A percentile compares a stretch with the other conserved stretches of the same genome.
Evolutionary conservation across 176 grass and related monocot genomes (phyloP).

Genomic region (Eremochloa ophiuroides): DNA sequence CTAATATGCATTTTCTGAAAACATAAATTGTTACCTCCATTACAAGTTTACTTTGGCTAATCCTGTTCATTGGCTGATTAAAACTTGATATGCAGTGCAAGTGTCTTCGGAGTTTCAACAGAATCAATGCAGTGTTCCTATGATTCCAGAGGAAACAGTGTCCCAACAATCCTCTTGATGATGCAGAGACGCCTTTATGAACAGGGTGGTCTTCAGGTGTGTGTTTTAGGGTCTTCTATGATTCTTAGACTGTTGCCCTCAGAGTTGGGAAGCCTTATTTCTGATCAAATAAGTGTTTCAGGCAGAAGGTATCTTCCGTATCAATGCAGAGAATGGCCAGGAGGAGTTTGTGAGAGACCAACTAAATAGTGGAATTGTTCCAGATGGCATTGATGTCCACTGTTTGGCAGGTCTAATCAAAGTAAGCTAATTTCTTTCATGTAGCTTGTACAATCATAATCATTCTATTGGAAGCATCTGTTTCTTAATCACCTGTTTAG

Average conservation of each 20-base stretch:
- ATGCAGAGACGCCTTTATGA: conserved; percentile 74
- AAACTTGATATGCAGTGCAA: conserved; percentile 50
- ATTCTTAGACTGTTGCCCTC: not conserved
- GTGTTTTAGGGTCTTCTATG: not conserved
- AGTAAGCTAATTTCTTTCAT: conserved; percentile 34
- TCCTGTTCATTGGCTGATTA: not conserved
- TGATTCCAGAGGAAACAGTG: conserved; percentile 82
- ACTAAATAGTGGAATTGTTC: conserved; percentile 65
- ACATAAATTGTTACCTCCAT: not conserved
- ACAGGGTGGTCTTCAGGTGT: conserved; percentile 57
- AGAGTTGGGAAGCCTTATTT: not conserved
- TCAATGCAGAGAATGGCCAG: conserved; percentile 79
- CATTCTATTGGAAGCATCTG: not conserved
- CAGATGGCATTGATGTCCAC: conserved; percentile 69
- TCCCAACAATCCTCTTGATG: conserved; percentile 75
- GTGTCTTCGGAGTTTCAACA: conserved; percentile 73
- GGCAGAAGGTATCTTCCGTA: conserved; percentile 85
- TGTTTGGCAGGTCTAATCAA: conserved; percentile 79
- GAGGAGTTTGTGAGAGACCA: conserved; percentile 72
- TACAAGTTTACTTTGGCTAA: not conserved
- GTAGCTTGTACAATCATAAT: not conserved
- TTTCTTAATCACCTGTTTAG: not conserved
- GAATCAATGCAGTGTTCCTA: conserved; percentile 81
- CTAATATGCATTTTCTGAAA: conserved; percentile 10
- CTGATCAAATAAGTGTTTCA: conserved; percentile 27